Evolutionary conservation across 2,329 filamentous ascomycete genomes (phyloP), one percentile per base, ranked within the genome.

Genomic region (Aschersonia sp.): DNA sequence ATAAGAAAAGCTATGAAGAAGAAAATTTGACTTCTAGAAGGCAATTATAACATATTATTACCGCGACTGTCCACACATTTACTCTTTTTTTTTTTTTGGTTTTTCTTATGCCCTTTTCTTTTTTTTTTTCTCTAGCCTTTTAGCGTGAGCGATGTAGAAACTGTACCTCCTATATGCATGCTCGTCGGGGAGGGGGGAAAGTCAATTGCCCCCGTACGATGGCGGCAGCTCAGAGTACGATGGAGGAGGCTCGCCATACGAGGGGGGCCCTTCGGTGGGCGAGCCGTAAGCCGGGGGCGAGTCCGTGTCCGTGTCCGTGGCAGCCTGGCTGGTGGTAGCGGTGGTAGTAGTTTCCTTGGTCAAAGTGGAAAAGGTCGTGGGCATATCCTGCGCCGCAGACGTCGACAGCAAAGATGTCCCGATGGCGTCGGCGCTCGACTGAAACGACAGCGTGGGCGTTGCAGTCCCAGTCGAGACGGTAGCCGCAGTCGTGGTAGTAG

Each of bases 181-280:
- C 35, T 12, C 35, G 12, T 39, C 8, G 8, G n/a, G n/a, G n/a
- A n/a, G 8, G 35, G 12, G 35, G 35, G 35, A 39, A 39, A 39
- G 35, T 12, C 12, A 39, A 9, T 8, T 12, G 35, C 42, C 37
- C 9, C 30, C 48, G 11, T 50, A 45, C 1, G 48, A 45, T 9
- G 48, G 48, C 6, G 39, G 22, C 22, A 22, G 43, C 4, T 46
- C 32, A 10, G 45, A 41, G 31, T 47, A 49, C 31, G 48, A 42
- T 9, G 48, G 48, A 12, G 42, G 48, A 9, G 45, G 45, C 9
- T 11, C 12, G 32, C 48, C 47, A 10, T 45, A 45, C 43, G n/a
- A 37, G 11, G 9, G 46, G 32, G 22, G 22, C 22, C 22, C 22
- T 22, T 22, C 22, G 2, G 22, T 22, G 22, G 22, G 22, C 22